These are phyloP conservation scores for Onygena corvina DNA, from an alignment of 2,329 filamentous ascomycete species.

Conservation along the genomic window DNA sequence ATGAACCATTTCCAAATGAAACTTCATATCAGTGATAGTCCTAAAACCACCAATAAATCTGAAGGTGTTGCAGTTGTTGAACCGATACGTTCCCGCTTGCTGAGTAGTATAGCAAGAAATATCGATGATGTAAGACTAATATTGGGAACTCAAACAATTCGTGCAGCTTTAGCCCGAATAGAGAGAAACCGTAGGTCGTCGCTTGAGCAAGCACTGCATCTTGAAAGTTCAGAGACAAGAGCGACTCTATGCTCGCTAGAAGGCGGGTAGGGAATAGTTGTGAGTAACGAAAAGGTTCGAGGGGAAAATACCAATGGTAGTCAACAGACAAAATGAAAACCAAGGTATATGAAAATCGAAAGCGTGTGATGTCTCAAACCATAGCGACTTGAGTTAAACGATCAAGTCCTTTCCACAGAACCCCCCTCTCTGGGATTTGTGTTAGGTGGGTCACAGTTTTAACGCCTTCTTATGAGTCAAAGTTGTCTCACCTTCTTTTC, in stretches of 20 bases:
- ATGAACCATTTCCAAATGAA: not conserved
- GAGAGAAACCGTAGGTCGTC: not conserved
- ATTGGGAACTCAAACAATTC: not conserved
- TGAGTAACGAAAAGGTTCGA: not conserved
- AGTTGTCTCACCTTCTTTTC: not conserved
- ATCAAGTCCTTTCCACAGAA: not conserved
- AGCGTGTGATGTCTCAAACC: not conserved
- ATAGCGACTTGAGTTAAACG: not conserved
- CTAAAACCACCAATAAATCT: too few species aligned
- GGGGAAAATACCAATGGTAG: not conserved
- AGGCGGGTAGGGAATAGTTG: not conserved
- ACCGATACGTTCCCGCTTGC: not conserved
- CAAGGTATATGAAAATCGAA: not conserved
- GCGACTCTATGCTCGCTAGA: not conserved
- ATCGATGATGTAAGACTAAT: not conserved
- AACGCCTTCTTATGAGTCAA: not conserved
- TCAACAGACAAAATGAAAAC: not conserved
- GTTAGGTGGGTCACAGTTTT: not conserved
- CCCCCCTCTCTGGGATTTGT: not conserved
- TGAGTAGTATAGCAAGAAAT: conserved; percentile 1
- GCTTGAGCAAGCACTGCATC: not conserved
- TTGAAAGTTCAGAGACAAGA: not conserved
- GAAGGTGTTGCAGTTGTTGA: not conserved
- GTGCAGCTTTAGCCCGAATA: not conserved
- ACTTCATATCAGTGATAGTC: not conserved